A percentile compares a stretch with the other conserved stretches of the same genome.
These are phyloP conservation scores for Euclidium syriacum DNA, from an alignment of 345 rosid species.

Conservation along the genomic window DNA sequence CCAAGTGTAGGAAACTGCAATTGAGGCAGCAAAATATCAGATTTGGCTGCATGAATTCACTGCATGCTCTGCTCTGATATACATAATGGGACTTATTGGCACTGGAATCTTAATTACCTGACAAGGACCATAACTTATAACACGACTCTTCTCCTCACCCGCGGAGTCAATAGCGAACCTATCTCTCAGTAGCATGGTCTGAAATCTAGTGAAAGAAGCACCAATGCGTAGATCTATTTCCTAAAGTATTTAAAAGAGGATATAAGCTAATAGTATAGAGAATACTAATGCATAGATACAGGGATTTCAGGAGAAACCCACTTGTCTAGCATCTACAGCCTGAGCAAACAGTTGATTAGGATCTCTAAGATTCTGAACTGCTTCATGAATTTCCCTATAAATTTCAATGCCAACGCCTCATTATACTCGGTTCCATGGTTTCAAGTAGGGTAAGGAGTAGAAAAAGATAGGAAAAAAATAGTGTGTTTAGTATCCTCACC, in stretches of 20 bases:
- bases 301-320: slow-evolving; percentile 32
- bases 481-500: slow-evolving; percentile 34
- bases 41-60: not conserved
- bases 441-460: not conserved
- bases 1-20: slow-evolving; percentile 94
- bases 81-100: not conserved
- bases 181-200: slow-evolving; percentile 84
- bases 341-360: slow-evolving; percentile 83
- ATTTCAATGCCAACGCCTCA: slow-evolving; percentile 19
- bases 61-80: slow-evolving; percentile 8
- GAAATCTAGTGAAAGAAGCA: slow-evolving; percentile 97
- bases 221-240: slow-evolving; percentile 97
- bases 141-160: slow-evolving; percentile 76
- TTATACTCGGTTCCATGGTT: not conserved
- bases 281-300: not conserved
- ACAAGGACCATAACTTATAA: slow-evolving; percentile 97
- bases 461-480: not conserved
- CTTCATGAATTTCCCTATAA: slow-evolving; percentile 82
- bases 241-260: slow-evolving; percentile 30
- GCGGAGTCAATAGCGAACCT: slow-evolving; percentile 64
- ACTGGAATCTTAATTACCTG: slow-evolving; percentile 52
- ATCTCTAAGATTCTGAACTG: slow-evolving; percentile 81
- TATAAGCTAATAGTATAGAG: not conserved
- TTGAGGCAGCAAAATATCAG: slow-evolving; percentile 20
- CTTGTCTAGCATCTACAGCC: slow-evolving; percentile 99